Conservation (phyloP, 116 monocot genomes). For the Cymodocea nodosa region DNA sequence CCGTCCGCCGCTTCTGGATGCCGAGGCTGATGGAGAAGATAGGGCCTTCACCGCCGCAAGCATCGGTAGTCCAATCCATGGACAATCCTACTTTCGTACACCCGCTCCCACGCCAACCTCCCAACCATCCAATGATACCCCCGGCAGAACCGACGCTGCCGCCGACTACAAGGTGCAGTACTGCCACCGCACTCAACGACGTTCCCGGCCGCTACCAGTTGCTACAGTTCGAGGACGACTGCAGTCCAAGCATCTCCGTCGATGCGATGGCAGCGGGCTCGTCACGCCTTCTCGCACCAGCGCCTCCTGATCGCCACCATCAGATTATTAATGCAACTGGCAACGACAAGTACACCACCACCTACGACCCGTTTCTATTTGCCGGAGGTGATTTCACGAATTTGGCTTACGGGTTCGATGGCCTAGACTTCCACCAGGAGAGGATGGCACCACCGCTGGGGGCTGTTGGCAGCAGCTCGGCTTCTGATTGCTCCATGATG, state of each 20-base stretch:
- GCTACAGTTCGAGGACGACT: not conserved
- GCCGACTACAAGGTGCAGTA: not conserved
- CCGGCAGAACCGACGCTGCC: not conserved
- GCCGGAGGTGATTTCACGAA: not conserved
- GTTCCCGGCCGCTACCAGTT: not conserved
- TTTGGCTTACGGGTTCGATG: not conserved
- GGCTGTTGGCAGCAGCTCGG: not conserved
- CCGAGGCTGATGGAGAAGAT: slow-evolving; percentile 45
- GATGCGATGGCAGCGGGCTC: not conserved
- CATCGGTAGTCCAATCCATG: not conserved
- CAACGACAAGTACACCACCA: not conserved
- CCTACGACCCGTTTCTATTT: not conserved
- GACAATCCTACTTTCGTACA: not conserved
- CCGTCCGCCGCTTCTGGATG: slow-evolving; percentile 50
- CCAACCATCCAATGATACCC: not conserved
- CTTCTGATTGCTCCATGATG: slow-evolving; percentile 8
- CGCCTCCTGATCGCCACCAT: not conserved
- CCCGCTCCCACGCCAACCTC: not conserved
- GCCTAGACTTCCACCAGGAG: not conserved
- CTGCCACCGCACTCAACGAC: not conserved
- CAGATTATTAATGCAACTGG: not conserved
- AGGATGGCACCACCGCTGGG: not conserved
- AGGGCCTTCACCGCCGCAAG: not conserved
- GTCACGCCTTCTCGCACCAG: not conserved
- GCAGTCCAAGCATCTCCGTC: not conserved